Evolutionary conservation across 371 early-diverging fungal genomes (phyloP).

Genomic region (Entomophthora muscae): DNA sequence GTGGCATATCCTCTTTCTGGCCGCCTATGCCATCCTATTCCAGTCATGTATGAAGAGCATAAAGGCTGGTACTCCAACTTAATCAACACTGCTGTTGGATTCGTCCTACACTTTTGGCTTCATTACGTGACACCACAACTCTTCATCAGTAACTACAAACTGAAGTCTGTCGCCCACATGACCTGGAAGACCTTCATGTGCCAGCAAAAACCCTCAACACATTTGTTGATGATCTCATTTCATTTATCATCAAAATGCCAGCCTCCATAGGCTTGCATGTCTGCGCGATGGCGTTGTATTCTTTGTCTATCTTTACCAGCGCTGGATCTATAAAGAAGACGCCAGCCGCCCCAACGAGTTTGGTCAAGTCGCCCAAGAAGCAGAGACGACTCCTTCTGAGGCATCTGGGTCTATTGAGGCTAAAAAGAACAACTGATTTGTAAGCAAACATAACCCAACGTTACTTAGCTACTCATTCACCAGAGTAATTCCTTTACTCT

Average conservation of each 20-base stretch:
- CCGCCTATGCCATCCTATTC: slow-evolving; percentile 69
- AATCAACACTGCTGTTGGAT: slow-evolving; percentile 73
- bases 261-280: slow-evolving; percentile 82
- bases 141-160: slow-evolving; percentile 82
- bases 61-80: slow-evolving; percentile 86
- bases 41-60: slow-evolving; percentile 65
- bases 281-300: slow-evolving; percentile 80
- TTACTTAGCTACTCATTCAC: too few species aligned
- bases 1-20: slow-evolving; percentile 60
- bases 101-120: slow-evolving; percentile 70
- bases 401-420: too few species aligned
- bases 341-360: slow-evolving; percentile 77
- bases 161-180: slow-evolving; percentile 87
- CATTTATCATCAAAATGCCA: slow-evolving; percentile 91
- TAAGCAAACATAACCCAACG: too few species aligned
- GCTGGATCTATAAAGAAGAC: slow-evolving; percentile 74
- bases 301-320: slow-evolving; percentile 72
- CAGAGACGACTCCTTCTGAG: slow-evolving; percentile 7
- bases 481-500: too few species aligned
- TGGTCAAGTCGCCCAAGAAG: slow-evolving; percentile 59
- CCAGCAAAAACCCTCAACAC: slow-evolving; percentile 87
- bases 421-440: slow-evolving; percentile 4
- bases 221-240: slow-evolving; percentile 87
- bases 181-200: slow-evolving; percentile 87
- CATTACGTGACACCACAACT: slow-evolving; percentile 85